Conservation (phyloP, 1,139 yeast species). For the Pichia sp. region DNA sequence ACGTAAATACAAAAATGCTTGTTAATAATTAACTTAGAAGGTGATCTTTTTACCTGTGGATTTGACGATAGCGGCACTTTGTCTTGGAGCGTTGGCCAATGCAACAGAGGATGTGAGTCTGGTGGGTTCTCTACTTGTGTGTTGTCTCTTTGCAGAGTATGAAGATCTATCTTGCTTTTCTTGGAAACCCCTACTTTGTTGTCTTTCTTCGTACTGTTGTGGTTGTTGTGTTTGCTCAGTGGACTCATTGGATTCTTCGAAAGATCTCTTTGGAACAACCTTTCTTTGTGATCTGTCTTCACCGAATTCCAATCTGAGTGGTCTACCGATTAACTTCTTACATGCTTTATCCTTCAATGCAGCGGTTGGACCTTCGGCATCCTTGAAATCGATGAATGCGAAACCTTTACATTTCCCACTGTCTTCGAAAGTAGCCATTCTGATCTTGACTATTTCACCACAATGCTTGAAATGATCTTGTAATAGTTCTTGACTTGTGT, state of each 20-base stretch:
- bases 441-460: constrained; percentile 75
- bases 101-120: constrained; percentile 83
- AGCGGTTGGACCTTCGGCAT: constrained; percentile 75
- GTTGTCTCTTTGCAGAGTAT: constrained; percentile 21
- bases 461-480: constrained; percentile 76
- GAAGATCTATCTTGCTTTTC: constrained; percentile 21
- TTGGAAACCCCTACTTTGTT: constrained; percentile 24
- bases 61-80: constrained; percentile 83
- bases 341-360: constrained; percentile 78
- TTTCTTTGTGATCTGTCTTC: constrained; percentile 88
- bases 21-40: constrained; percentile 37
- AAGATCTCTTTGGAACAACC: constrained; percentile 24
- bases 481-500: constrained; percentile 79
- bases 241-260: constrained; percentile 9
- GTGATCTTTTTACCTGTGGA: constrained; percentile 87
- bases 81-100: constrained; percentile 86
- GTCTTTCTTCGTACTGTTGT: background rate
- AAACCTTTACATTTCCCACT: constrained; percentile 96
- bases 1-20: too few relatives aligned
- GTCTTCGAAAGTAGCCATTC: constrained; percentile 98
- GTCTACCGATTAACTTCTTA: constrained; percentile 67
- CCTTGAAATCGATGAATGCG: constrained; percentile 85
- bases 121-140: constrained; percentile 28
- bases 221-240: constrained; percentile 24
- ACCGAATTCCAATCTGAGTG: constrained; percentile 86